These are phyloP conservation scores for Litsea cubeba DNA, from an alignment of 164 flowering plant genomes.

Conservation along the genomic window DNA sequence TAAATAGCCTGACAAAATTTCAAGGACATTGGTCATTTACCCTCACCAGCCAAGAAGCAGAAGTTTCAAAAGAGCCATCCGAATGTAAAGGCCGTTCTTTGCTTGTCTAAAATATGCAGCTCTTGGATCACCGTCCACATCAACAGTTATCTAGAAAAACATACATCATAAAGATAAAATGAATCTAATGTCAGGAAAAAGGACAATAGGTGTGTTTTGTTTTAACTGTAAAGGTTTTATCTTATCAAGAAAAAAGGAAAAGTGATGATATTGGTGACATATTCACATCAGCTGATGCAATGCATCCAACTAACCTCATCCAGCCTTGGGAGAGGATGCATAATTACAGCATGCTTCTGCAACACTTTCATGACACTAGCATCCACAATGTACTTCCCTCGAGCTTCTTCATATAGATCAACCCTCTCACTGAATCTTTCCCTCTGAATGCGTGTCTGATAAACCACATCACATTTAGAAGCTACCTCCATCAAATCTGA, in stretches of 20 bases:
- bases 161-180: background rate
- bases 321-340: constrained; percentile 99
- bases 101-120: constrained; percentile 99
- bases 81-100: constrained; percentile 89
- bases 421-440: constrained; percentile 84
- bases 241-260: too few relatives aligned
- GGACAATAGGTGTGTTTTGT: background rate
- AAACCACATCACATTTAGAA: constrained; percentile 90
- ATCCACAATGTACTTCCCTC: constrained; percentile 92
- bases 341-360: constrained; percentile 89
- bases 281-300: background rate
- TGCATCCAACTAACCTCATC: constrained; percentile 60
- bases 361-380: constrained; percentile 46
- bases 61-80: constrained; percentile 97
- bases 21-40: background rate
- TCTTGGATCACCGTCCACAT: constrained; percentile 87
- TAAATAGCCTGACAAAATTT: background rate
- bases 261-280: too few relatives aligned
- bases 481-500: constrained; percentile 83
- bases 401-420: constrained; percentile 85
- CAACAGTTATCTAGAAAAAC: constrained; percentile 70
- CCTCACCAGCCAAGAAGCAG: constrained; percentile 88
- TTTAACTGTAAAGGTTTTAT: too few relatives aligned
- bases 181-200: background rate
- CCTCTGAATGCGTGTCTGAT: constrained; percentile 93